A percentile compares a stretch with the other conserved stretches of the same genome.
Evolutionary conservation across 2,329 filamentous ascomycete species (phyloP).

Genomic region (Penicillium sp.): DNA sequence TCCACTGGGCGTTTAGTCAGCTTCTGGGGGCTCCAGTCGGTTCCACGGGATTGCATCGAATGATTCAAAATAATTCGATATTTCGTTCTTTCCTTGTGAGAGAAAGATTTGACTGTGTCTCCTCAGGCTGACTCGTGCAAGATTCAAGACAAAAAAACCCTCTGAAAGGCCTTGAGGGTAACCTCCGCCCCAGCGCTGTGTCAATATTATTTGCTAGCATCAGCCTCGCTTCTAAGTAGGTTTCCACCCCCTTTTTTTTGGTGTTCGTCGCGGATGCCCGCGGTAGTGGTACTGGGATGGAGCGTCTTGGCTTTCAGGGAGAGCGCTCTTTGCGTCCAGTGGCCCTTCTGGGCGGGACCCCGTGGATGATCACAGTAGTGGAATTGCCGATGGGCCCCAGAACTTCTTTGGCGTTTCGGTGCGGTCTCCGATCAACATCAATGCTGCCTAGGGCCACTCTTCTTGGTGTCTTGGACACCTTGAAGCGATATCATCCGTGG

Average conservation of each 20-base stretch:
- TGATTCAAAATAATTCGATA: slow-evolving; percentile 1
- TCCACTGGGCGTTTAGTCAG: slow-evolving; percentile 27
- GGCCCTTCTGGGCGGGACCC: slow-evolving; percentile 12
- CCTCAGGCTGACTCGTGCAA: background rate
- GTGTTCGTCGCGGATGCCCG: slow-evolving; percentile 11
- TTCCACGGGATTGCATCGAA: slow-evolving; percentile 1
- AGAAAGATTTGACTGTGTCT: background rate
- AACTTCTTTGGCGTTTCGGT: background rate
- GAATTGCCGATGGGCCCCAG: slow-evolving; percentile 16
- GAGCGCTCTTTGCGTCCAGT: slow-evolving; percentile 9
- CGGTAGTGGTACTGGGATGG: slow-evolving; percentile 8
- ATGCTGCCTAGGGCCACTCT: background rate
- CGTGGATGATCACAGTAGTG: slow-evolving; percentile 16
- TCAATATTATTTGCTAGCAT: background rate
- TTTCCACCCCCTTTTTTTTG: slow-evolving; percentile 8
- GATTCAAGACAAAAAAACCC: background rate
- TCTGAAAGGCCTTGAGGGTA: background rate
- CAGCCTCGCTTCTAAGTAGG: background rate
- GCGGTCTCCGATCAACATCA: background rate
- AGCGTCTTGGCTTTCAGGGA: slow-evolving; percentile 8
- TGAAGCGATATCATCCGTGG: background rate
- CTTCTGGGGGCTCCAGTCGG: slow-evolving; percentile 8
- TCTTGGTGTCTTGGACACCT: background rate
- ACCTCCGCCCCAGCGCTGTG: background rate
- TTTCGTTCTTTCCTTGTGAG: background rate